A percentile compares a stretch with the other conserved stretches of the same genome.
These are phyloP conservation scores for Lumnitzera littorea DNA, from an alignment of 345 rosid species.

Conservation along the genomic window DNA sequence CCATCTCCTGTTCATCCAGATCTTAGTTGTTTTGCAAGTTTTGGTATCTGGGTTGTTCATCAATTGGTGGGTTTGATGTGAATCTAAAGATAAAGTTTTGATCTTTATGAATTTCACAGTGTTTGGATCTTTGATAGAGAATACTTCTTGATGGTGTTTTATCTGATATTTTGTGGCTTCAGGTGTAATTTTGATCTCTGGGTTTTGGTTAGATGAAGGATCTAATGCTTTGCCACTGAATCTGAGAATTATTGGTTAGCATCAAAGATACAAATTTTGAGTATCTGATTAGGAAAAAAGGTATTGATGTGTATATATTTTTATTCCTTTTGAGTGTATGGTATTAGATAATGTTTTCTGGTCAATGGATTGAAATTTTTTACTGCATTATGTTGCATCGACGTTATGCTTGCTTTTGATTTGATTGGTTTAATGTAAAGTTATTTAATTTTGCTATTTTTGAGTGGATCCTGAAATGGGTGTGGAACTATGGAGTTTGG, in stretches of 20 bases:
- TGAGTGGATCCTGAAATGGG: constrained; percentile 26
- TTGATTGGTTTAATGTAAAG: background rate
- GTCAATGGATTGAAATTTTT: background rate
- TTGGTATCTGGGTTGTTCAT: constrained; percentile 58
- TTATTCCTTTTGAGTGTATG: constrained; percentile 5
- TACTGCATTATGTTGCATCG: background rate
- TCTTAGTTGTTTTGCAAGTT: constrained; percentile 56
- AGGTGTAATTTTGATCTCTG: constrained; percentile 29
- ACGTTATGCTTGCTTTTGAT: background rate
- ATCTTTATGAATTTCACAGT: constrained; percentile 24
- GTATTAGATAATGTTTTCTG: constrained; percentile 5
- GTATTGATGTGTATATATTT: constrained; percentile 20
- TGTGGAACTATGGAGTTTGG: constrained; percentile 1
- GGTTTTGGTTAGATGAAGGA: constrained; percentile 38
- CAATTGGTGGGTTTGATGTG: constrained; percentile 55
- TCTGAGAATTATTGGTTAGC: constrained; percentile 21
- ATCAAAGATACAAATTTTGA: constrained; percentile 21
- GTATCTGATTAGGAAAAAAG: constrained; percentile 24
- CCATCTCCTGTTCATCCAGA: constrained; percentile 49
- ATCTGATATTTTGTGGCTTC: background rate
- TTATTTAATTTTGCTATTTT: background rate
- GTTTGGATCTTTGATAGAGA: constrained; percentile 16
- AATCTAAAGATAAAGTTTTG: constrained; percentile 37
- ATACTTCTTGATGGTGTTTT: constrained; percentile 20
- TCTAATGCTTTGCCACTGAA: constrained; percentile 48